Percentiles rank a stretch among this genome's conserved stretches.
Evolutionary conservation across 169 alveolate genomes (phyloP).

Genomic region (Amoebophrya sp.): DNA sequence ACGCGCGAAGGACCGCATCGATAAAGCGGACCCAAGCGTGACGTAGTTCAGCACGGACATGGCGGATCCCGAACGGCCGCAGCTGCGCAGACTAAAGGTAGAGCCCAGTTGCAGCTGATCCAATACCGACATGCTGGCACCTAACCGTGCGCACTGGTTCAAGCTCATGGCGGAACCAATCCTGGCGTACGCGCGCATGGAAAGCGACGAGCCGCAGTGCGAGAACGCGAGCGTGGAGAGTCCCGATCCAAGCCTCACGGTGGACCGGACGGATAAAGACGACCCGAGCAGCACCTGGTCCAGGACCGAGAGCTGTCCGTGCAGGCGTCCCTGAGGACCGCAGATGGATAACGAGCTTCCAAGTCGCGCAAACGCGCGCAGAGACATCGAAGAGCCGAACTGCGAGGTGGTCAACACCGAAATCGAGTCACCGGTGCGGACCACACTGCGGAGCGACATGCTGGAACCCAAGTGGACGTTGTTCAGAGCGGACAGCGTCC

Average conservation of each 20-base stretch:
- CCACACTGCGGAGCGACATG: neutral
- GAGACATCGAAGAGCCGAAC: neutral
- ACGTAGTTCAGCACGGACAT: neutral
- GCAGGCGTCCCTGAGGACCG: neutral
- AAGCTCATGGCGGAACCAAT: neutral
- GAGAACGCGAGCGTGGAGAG: neutral
- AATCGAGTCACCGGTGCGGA: neutral
- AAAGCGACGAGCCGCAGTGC: neutral
- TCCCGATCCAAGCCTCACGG: neutral
- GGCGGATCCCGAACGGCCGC: conserved; percentile 3
- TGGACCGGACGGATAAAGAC: neutral
- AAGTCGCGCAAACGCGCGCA: neutral
- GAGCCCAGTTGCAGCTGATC: conserved; percentile 17
- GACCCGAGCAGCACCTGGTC: neutral
- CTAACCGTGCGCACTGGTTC: neutral
- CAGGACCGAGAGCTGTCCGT: neutral
- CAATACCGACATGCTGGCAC: neutral
- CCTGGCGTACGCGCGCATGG: neutral
- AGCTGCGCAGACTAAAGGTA: neutral
- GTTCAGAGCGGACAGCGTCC: neutral
- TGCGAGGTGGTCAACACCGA: neutral
- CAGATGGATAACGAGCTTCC: conserved; percentile 22
- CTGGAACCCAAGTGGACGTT: neutral
- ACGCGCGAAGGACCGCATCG: conserved; percentile 10
- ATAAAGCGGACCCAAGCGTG: neutral